These are phyloP conservation scores for Saturnispora kantuleensis DNA, from an alignment of 805 yeast genomes.

Conservation along the genomic window DNA sequence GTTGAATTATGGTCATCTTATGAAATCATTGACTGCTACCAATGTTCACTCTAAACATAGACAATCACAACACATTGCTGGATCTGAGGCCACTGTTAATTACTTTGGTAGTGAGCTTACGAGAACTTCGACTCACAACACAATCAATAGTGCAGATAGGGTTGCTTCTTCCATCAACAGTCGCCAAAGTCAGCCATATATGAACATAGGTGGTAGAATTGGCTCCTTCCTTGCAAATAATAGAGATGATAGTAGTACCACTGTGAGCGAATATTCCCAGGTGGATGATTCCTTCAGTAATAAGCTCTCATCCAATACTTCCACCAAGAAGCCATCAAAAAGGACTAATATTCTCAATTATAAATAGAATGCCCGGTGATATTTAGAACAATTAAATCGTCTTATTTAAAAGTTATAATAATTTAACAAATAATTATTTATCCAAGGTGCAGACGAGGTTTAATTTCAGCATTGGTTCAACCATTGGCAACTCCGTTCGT, in stretches of 20 bases:
- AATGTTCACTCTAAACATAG: constrained; percentile 13
- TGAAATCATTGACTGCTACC: constrained; percentile 13
- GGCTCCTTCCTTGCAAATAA: not conserved
- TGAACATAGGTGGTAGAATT: not conserved
- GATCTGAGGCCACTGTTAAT: constrained; percentile 1
- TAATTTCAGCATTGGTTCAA: too few species aligned
- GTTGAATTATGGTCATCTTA: constrained; percentile 13
- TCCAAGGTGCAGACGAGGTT: too few species aligned
- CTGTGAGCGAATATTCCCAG: constrained; percentile 4
- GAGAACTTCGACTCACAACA: constrained; percentile 5
- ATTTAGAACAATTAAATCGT: too few species aligned
- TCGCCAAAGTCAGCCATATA: not conserved
- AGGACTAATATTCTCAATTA: constrained; percentile 5
- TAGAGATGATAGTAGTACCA: constrained; percentile 3
- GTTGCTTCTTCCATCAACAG: constrained; percentile 1
- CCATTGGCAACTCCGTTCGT: too few species aligned
- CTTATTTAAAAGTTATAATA: too few species aligned
- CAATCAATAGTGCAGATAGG: not conserved
- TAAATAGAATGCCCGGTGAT: not conserved
- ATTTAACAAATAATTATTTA: too few species aligned
- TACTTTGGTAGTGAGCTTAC: constrained; percentile 4
- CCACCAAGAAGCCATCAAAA: not conserved
- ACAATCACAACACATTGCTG: not conserved
- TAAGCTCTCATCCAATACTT: not conserved
- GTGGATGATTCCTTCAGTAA: not conserved